A percentile compares a stretch with the other conserved stretches of the same genome.
Evolutionary conservation across 2,329 filamentous ascomycete species (phyloP).

Genomic region (Aureobasidium sp.): DNA sequence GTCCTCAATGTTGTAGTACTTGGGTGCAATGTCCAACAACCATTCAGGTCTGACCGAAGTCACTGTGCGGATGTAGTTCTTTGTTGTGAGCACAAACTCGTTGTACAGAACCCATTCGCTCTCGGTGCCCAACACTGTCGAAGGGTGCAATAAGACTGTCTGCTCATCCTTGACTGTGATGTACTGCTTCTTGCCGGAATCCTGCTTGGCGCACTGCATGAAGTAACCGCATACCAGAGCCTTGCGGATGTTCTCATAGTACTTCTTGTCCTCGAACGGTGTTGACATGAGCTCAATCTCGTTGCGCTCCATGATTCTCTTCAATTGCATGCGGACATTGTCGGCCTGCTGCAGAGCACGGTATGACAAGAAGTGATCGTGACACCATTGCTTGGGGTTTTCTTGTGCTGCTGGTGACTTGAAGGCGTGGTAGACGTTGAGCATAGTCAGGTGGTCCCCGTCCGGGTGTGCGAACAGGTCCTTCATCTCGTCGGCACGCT

Average conservation of each 20-base stretch:
- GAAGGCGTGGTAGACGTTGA: constrained; percentile 98
- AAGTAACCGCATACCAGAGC: constrained; percentile 94
- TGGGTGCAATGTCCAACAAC: constrained; percentile 91
- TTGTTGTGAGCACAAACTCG: constrained; percentile 94
- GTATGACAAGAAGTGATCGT: constrained; percentile 89
- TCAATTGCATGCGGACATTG: constrained; percentile 84
- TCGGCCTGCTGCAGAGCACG: constrained; percentile 87
- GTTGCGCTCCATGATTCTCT: constrained; percentile 93
- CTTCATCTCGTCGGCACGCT: constrained; percentile 97
- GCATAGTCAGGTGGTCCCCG: constrained; percentile 89
- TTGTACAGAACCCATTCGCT: constrained; percentile 98
- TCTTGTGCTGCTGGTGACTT: constrained; percentile 64
- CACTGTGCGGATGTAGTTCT: constrained; percentile 95
- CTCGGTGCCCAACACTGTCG: constrained; percentile 79
- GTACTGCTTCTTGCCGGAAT: constrained; percentile 82
- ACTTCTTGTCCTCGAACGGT: constrained; percentile 88
- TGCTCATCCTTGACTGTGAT: constrained; percentile 96
- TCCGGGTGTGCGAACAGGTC: constrained; percentile 84
- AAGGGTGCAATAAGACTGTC: constrained; percentile 85
- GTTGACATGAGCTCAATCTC: constrained; percentile 82
- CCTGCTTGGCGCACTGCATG: constrained; percentile 98
- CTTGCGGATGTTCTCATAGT: constrained; percentile 94
- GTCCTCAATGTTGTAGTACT: constrained; percentile 78
- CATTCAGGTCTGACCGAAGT: constrained; percentile 90
- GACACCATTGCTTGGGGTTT: constrained; percentile 86